Evolutionary conservation across 2,329 filamentous ascomycete genomes (phyloP), one percentile per base, ranked within the genome.

Genomic region (Pseudogymnoascus pannorum): DNA sequence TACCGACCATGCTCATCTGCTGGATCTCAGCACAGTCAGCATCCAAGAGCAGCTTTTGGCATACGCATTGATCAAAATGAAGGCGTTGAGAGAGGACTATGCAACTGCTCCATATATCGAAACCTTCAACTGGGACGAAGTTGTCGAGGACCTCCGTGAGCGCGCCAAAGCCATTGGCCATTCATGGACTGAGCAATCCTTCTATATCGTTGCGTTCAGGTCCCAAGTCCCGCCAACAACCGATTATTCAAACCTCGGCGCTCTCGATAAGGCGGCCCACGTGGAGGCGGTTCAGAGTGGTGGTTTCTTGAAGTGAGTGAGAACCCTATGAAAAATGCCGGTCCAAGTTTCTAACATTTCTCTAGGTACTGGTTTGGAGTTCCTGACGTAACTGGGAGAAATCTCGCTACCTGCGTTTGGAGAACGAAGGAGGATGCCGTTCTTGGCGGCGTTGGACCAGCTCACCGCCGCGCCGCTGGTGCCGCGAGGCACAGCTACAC

Each of bases 131-230:
- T 94, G 90, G 86, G 64, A 72, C 2, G 75, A 82, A 42, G 79
- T 91, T 12, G 77, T 94, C 9, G 74, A 76, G 3, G 76, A 81
- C 31, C 75, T 94, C 59, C 79, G 75, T 61, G 70, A 76, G 1
- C 76, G 92, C 2, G 75, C 78, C 9, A 67, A 68, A 2, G 71
- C 75, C 7, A 79, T 80, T 11, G 75, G 75, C 5, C 75, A 81
- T 65, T 64, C 62, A 2, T 93, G 88, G 85, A 81, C 77, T 60
- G 77, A 80, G 63, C 81, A 80, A 58, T 80, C 78, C 26, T 96
- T 93, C 76, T 96, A 93, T 75, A 86, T 94, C 61, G 91, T 96
- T 40, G 87, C 87, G 4, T 96, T 96, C 75, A 83, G 90, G 14
- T 93, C 89, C 5, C 82, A 80, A 65, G 83, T 96, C 61, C 85